Evolutionary conservation across 2,329 filamentous ascomycete species (phyloP), one percentile per base, ranked within the genome.

Genomic region (Aureobasidium sp.): DNA sequence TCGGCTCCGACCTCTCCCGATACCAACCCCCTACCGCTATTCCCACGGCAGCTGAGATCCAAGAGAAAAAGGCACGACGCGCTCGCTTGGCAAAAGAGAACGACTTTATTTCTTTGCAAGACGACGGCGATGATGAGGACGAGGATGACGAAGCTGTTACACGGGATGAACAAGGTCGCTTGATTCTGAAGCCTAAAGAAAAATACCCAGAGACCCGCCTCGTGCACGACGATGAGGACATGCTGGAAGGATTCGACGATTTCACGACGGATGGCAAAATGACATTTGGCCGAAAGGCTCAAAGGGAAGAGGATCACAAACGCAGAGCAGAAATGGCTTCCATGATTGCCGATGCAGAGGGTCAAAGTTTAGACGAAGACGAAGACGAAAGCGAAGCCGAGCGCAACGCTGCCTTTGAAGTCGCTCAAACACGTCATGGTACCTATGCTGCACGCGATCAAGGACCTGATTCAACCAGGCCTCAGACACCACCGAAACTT

Each of bases 161-260:
- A 58, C 58, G 59, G 7, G 72, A 75, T 34, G 71, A 72, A 35
- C 65, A 66, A 40, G 68, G 71, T 17, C 59, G 66, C 56, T 56
- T 77, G 55, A 70, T 79, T 1, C 65, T 77, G 2, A 71, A 75
- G 48, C 70, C 72, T 16, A 80, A 81, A 58, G 81, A 84, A 61
- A 81, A 85, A 59, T 79, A 81, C 29, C 57, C 64, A 3, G 73
- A 90, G 57, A 86, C 85, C 5, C 79, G 91, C 1, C 77, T 97
- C 2, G 79, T 90, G 5, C 80, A 78, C 37, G 90, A 96, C 29
- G 91, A 97, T 61, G 91, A 97, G 65, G 89, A 97, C 63, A 79
- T 96, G 0, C 88, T 87, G 32, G 93, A 97, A 70, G 90, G 90
- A 0, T 97, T 95, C 61, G 91, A 97, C 56, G 85, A 91, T 52